Conservation (phyloP, 768 basidiomycete species). For the Candolleomyces eurysporus region DNA sequence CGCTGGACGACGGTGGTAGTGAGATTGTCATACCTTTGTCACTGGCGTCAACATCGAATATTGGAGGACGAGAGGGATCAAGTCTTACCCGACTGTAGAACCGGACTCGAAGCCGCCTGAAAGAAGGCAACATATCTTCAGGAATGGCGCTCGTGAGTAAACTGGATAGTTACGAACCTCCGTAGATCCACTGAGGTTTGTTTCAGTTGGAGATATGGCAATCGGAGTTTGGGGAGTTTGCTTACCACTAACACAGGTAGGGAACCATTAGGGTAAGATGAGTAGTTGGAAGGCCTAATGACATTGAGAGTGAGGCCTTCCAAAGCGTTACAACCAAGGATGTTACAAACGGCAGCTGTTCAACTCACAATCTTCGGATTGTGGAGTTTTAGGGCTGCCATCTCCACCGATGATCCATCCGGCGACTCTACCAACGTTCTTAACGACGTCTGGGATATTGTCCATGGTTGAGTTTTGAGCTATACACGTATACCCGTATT, state of each 20-base stretch:
- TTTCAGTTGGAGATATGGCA: neutral
- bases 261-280: conserved; percentile 29
- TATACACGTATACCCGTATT: conserved; percentile 11
- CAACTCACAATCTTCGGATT: conserved; percentile 25
- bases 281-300: conserved; percentile 32
- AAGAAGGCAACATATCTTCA: neutral
- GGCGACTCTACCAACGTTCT: neutral
- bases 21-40: conserved; percentile 37
- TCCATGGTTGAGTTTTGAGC: conserved; percentile 10
- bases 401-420: conserved; percentile 6
- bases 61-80: neutral
- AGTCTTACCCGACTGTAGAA: conserved; percentile 17
- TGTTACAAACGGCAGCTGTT: neutral
- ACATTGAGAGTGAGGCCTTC: conserved; percentile 46
- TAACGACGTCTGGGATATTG: neutral
- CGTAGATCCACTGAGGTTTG: conserved; percentile 41
- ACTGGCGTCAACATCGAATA: neutral
- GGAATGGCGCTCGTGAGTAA: neutral
- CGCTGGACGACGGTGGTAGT: conserved; percentile 36
- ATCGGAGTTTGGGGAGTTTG: neutral
- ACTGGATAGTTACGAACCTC: conserved; percentile 23
- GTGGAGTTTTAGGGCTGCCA: conserved; percentile 8
- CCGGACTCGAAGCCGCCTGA: conserved; percentile 27
- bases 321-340: neutral
- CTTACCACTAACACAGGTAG: conserved; percentile 51